phyloP scores from a whole-genome alignment of 768 basidiomycete genomes.

The Phlegmacium glaucopus region DNA sequence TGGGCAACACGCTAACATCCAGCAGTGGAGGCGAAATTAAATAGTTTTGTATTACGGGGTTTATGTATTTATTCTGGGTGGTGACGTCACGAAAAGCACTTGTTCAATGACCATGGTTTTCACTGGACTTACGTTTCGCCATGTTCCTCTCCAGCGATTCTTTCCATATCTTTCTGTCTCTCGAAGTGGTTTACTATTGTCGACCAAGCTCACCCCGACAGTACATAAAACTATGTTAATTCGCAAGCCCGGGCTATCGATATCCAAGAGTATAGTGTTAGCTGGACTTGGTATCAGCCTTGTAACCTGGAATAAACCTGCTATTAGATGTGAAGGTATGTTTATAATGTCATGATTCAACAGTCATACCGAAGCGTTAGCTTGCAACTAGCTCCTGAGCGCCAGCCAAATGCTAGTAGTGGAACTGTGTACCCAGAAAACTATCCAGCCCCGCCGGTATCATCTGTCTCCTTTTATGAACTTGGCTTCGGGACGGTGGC shows the following conservation, averaged over 20 bases:
- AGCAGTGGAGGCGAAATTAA: not conserved
- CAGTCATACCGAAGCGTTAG: not conserved
- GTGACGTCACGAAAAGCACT: not conserved
- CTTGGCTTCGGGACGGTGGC: conserved; percentile 86
- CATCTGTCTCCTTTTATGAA: conserved; percentile 77
- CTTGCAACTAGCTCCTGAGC: conserved; percentile 2
- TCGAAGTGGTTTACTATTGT: no score
- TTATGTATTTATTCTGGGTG: not conserved
- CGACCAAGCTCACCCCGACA: not conserved
- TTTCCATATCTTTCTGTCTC: no score
- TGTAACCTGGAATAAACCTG: conserved; percentile 29
- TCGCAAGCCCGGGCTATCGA: not conserved
- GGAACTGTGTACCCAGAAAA: conserved; percentile 10
- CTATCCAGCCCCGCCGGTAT: conserved; percentile 54
- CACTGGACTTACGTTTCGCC: no score
- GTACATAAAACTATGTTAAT: not conserved
- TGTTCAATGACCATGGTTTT: no score
- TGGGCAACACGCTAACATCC: not conserved
- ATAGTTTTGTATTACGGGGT: not conserved
- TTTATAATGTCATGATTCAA: not conserved
- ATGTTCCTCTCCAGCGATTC: no score
- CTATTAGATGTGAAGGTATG: conserved; percentile 55
- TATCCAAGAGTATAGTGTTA: conserved; percentile 30
- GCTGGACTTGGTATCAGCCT: conserved; percentile 45
- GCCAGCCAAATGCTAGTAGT: not conserved